Evolutionary conservation across 768 basidiomycete genomes (phyloP).

Genomic region (Suillus cothurnatus): DNA sequence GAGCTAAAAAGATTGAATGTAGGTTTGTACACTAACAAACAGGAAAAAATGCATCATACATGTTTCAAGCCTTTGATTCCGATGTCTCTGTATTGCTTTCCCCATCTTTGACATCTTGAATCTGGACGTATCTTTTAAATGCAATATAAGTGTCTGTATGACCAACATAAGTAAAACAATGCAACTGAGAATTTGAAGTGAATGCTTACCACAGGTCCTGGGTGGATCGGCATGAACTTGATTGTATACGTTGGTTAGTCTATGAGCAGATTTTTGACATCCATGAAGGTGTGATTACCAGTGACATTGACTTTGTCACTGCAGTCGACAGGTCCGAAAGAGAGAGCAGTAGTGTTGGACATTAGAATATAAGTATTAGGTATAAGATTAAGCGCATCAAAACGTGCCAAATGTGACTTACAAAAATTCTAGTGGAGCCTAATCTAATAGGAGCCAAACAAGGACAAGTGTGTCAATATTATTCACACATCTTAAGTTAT

Average conservation of each 20-base stretch:
- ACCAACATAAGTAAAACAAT: not conserved
- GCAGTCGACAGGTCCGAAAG: not conserved
- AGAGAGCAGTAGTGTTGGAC: not conserved
- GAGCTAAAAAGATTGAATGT: too few relatives aligned
- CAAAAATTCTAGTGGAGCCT: not conserved
- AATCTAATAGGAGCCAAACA: not conserved
- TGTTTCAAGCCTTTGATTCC: too few relatives aligned
- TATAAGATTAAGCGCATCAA: not conserved
- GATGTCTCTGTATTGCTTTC: too few relatives aligned
- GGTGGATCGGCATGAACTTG: not conserved
- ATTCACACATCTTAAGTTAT: not conserved
- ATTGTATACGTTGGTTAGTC: not conserved
- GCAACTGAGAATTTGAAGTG: not conserved
- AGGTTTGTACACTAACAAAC: too few relatives aligned
- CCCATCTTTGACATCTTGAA: not conserved
- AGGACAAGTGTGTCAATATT: not conserved
- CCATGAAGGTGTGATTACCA: not conserved
- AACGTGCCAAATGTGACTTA: not conserved
- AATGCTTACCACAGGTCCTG: not conserved
- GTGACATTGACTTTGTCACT: not conserved
- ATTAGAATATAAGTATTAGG: not conserved
- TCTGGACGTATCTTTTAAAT: not conserved
- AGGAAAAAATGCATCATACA: too few relatives aligned
- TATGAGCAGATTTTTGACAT: not conserved
- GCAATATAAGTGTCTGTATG: not conserved